Evolutionary conservation across 345 rosid species (phyloP), one percentile per base, ranked within the genome.

Genomic region (Salix suchowensis): DNA sequence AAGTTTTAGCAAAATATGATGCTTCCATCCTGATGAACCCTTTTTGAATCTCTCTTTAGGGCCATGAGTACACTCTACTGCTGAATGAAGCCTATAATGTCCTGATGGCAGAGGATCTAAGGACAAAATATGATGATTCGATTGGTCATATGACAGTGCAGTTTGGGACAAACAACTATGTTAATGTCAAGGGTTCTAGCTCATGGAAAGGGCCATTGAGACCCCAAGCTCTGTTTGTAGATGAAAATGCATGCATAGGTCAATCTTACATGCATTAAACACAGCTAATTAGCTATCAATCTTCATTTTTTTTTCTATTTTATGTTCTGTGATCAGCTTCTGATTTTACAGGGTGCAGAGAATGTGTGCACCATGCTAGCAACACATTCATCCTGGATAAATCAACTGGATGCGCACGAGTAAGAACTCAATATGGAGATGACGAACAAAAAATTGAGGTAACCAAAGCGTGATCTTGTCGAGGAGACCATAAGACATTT

Each of bases 241-340:
- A 91, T 83, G 89, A 80, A 81, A 87, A 82, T 67, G 86, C 86
- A 2, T 90, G 94, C 82, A 80, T 90, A 82, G 92, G 91, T 84
- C 48, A 62, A 23, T 28, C 50, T 8, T 13, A 21, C 70, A 19
- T 13, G 50, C 50, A 46, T 14, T 15, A 46, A 10, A 46, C 50
- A 13, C 18, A 46, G 14, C 50, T 46, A 40, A 40, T 40, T 10
- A 14, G 16, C 50, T 46, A 46, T 16, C 1, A 46, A 46, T 46
- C 50, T 46, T 46, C 50, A 0, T 5, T 46, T 23, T 10, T n/a
- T 19, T 58, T 60, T 60, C 11, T 60, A 24, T 8, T 60, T 2
- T 60, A 1, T n/a, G 28, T 60, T 60, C 65, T 60, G 23, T 24
- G 24, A 18, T 74, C 69, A 65, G 44, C 10, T n/a, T 28, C 40